Evolutionary conservation across 1,284 basidiomycete species (phyloP), one percentile per base, ranked within the genome.

Genomic region (Coriolopsis trogii): DNA sequence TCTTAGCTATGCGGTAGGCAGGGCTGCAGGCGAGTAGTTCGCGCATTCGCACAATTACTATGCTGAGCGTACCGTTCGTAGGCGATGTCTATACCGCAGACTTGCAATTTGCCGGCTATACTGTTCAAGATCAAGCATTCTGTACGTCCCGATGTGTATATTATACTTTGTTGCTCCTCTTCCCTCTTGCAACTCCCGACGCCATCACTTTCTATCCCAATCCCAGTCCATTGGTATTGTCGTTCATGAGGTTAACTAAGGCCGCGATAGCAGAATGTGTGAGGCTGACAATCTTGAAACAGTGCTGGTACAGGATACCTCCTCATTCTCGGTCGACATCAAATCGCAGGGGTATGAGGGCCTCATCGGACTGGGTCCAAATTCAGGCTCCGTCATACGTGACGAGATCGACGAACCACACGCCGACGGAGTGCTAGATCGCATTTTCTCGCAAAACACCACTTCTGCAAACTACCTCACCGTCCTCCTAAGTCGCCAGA

Each of bases 361-460:
- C 37, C 80, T 91, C 24, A 71, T 91, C 29, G 88, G 88, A 10
- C 77, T 91, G 12, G 89, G 88, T 24, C 87, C 87, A 16, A 89
- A 88, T 69, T 73, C 80, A 23, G 87, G 84, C 48, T 88, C 85
- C 38, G 72, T 79, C 33, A 82, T 91, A 53, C 76, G 74, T 43
- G 74, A 82, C 58, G 81, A 84, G 52, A 60, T 89, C 42, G 73
- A 72, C 48, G 72, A 74, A 30, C 53, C 68, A 42, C 65, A 73
- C 6, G 87, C 78, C 28, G 77, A 85, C 68, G 80, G 74, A 9
- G 68, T 83, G 21, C 72, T 89, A 8, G 78, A 80, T 58, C 75
- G 77, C 56, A 80, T 89, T 54, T 89, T 88, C 65, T 67, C 77
- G 48, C 73, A 81, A 56, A 79, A 80, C 63, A 71, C 75, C 15